Evolutionary conservation across 148 eudicot species (phyloP), one percentile per base, ranked within the genome.

Genomic region (Rhododendron molle): DNA sequence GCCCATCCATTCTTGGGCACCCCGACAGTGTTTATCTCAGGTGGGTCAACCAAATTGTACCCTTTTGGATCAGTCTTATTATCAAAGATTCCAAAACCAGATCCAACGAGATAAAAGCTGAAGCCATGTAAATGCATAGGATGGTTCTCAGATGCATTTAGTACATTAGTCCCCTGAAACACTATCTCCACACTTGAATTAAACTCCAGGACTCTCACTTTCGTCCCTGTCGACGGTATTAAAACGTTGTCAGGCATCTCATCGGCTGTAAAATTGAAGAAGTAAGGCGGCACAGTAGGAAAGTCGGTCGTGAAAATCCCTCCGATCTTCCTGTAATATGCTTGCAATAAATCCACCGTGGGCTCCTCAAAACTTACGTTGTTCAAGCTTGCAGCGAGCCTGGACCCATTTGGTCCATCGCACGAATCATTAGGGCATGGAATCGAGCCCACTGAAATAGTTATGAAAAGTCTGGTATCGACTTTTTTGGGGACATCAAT

Each of bases 71-170:
- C 71, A 16, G 54, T 47, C 14, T 49, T 32, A 12, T 65, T 67
- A 50, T 85, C 38, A 43, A 82, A 88, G 2, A n/a, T 88, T 1
- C 87, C 89, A 38, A n/a, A 56, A 21, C 87, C 89, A 47, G 14
- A 62, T 21, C 87, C 89, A 60, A 85, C 87, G 1, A 46, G 26
- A 44, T 85, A 88, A 83, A 85, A 88, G 83, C 87, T 85, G 8
- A 38, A 85, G 0, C 89, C 89, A 23, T 88, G 89, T 46, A 85
- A 38, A 72, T 88, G 89, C 87, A 88, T 78, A 0, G 89, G 89
- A 52, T 88, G 89, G 67, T 88, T 88, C 78, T 88, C 89, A 1
- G 87, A 26, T 23, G 65, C 85, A 14, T 28, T 69, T 28, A 85
- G 1, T 43, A 88, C 34, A 49, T 82, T 88, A 15, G 89, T 85